Evolutionary conservation across 2,329 filamentous ascomycete species (phyloP), one percentile per base, ranked within the genome.

Genomic region (Lachnellula arida): DNA sequence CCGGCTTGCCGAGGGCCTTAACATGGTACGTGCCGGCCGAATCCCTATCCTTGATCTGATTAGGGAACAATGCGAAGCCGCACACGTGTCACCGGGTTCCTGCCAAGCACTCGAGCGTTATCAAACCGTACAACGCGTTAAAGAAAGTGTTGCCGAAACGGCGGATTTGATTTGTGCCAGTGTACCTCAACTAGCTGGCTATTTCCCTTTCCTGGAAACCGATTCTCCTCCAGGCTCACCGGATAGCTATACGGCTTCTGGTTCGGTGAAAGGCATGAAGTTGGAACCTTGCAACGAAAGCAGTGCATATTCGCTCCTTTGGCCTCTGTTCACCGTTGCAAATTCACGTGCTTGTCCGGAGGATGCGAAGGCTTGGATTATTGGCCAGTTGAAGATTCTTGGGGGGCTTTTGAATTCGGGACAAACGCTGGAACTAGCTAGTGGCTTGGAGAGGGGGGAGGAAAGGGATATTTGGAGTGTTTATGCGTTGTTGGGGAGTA

Each of bases 1-100:
- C 40, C 53, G 55, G 35, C 46, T 58, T 8, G 49, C 51, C 2
- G 51, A 58, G 42, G 28, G 48, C 7, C 55, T 56, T 48, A 63
- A 61, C 28, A 39, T 35, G 12, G 35, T 60, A 2, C 53, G 59
- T n/a, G 44, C 23, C 17, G n/a, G 46, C n/a, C 48, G 59, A 2
- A 46, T 61, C 22, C 48, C 57, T 28, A 23, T 63, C 2, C 37
- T 42, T n/a, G 48, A 55, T 9, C 44, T 55, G 7, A 47, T 51
- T 6, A 46, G 35, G 8, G n/a, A 51, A n/a, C 25, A 51, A 51
- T 40, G 15, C 40, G 12, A 49, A 49, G n/a, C 19, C 34, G 23
- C 19, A 6, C 40, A 34, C 17, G 14, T 28, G 7, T 40, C 39
- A 19, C 28, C 46, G 17, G n/a, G 25, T 17, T 49, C 37, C 8